Evolutionary conservation across 805 yeast genomes (phyloP).

Genomic region (Spathaspora arborariae): DNA sequence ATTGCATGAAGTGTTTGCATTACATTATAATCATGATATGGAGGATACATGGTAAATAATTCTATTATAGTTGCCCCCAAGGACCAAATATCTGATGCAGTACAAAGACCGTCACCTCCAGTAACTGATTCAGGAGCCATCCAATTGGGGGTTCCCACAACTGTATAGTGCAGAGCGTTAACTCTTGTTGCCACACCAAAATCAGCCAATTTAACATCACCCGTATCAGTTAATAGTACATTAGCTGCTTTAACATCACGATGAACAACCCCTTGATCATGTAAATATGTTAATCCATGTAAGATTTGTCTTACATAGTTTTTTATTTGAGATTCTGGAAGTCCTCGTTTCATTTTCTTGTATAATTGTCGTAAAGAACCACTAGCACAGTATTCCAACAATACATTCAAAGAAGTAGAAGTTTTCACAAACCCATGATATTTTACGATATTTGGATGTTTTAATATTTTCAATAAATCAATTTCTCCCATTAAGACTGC

Average conservation of each 20-base stretch:
- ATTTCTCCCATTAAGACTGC: slow-evolving; percentile 60
- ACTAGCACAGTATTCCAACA: slow-evolving; percentile 58
- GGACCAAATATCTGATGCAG: slow-evolving; percentile 91
- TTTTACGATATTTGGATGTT: slow-evolving; percentile 64
- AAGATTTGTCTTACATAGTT: slow-evolving; percentile 52
- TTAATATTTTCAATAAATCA: slow-evolving; percentile 57
- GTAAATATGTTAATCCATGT: slow-evolving; percentile 59
- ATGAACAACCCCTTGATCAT: slow-evolving; percentile 71
- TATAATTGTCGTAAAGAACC: slow-evolving; percentile 61
- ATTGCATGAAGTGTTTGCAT: slow-evolving; percentile 83
- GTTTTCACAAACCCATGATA: slow-evolving; percentile 66
- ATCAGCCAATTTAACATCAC: slow-evolving; percentile 83
- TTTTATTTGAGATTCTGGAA: slow-evolving; percentile 53
- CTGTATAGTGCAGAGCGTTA: slow-evolving; percentile 35
- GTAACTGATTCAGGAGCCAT: slow-evolving; percentile 96
- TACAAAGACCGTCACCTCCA: slow-evolving; percentile 75
- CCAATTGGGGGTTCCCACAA: slow-evolving; percentile 93
- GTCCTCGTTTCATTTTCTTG: slow-evolving; percentile 43
- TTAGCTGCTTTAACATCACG: slow-evolving; percentile 95
- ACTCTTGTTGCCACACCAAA: slow-evolving; percentile 88
- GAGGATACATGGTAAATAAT: slow-evolving; percentile 80
- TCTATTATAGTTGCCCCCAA: slow-evolving; percentile 94
- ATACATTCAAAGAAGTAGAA: slow-evolving; percentile 48
- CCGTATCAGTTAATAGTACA: slow-evolving; percentile 60
- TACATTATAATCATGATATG: slow-evolving; percentile 71